Evolutionary conservation across 2,329 filamentous ascomycete species (phyloP).

Genomic region (Magnaporthales sp.): DNA sequence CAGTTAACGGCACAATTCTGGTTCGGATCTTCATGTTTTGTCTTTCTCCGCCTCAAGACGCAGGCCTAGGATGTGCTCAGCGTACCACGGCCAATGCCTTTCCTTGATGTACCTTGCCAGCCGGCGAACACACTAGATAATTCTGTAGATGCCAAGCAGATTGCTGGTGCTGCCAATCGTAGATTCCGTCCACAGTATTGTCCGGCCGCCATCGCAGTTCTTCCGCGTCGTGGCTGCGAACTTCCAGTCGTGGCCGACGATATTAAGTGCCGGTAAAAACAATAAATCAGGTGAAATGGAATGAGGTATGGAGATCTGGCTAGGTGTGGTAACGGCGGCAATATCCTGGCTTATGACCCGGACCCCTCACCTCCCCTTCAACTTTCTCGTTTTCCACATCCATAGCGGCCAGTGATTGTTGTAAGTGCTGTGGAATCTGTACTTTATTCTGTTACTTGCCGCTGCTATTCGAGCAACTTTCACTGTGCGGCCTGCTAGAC

Average conservation of each 20-base stretch:
- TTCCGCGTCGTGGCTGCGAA: not conserved
- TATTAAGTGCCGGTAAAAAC: not conserved
- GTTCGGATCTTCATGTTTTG: no score
- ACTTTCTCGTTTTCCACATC: not conserved
- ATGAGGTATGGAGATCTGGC: not conserved
- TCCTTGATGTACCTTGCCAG: not conserved
- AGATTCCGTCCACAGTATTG: not conserved
- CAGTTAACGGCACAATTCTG: no score
- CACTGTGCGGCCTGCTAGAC: slow-evolving; percentile 5
- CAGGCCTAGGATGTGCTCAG: not conserved
- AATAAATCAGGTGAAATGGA: not conserved
- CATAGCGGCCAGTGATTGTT: not conserved
- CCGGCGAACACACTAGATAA: not conserved
- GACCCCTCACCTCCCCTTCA: not conserved
- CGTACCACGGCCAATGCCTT: not conserved
- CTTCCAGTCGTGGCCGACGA: not conserved
- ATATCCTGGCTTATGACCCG: not conserved
- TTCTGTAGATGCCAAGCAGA: slow-evolving; percentile 1
- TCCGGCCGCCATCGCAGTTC: not conserved
- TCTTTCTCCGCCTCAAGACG: not conserved
- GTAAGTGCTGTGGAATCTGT: not conserved
- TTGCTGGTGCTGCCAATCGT: not conserved
- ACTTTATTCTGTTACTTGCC: not conserved
- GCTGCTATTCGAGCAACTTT: slow-evolving; percentile 4
- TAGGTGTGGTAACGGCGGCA: not conserved